phyloP scores from a whole-genome alignment of 192 early-diverging fungal species.

The Thamnidium elegans region DNA sequence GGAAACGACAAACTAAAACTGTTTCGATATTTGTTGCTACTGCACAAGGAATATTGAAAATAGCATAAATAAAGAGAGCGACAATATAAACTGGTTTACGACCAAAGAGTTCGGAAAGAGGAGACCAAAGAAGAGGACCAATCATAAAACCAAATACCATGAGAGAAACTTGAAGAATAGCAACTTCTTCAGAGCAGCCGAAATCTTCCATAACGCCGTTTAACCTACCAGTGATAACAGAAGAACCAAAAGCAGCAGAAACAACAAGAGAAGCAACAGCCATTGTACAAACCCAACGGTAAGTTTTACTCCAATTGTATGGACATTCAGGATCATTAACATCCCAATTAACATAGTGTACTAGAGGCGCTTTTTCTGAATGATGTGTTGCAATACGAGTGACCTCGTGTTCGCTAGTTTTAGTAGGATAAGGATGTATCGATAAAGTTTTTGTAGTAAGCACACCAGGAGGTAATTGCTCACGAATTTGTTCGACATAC shows the following conservation, averaged over 20 bases:
- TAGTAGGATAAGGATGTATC: neutral
- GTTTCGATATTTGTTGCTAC: constrained; percentile 29
- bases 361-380: neutral
- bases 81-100: constrained; percentile 26
- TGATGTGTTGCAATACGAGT: neutral
- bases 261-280: constrained; percentile 22
- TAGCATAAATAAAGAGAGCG: constrained; percentile 22
- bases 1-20: constrained; percentile 27
- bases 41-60: constrained; percentile 37
- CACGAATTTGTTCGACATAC: constrained; percentile 5
- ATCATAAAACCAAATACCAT: constrained; percentile 32
- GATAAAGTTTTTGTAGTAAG: constrained; percentile 3
- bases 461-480: constrained; percentile 10
- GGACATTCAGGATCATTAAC: constrained; percentile 32
- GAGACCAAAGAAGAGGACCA: constrained; percentile 31
- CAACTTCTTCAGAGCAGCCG: constrained; percentile 19
- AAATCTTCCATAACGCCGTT: constrained; percentile 14
- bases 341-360: constrained; percentile 28
- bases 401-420: neutral
- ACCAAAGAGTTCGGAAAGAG: constrained; percentile 30
- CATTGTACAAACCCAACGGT: constrained; percentile 24
- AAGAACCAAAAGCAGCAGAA: constrained; percentile 30
- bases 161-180: constrained; percentile 28
- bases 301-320: constrained; percentile 21
- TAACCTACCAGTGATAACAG: constrained; percentile 23